These are phyloP conservation scores for Meyerozyma smithsonii DNA, from an alignment of 1,139 yeast genomes.

Conservation along the genomic window DNA sequence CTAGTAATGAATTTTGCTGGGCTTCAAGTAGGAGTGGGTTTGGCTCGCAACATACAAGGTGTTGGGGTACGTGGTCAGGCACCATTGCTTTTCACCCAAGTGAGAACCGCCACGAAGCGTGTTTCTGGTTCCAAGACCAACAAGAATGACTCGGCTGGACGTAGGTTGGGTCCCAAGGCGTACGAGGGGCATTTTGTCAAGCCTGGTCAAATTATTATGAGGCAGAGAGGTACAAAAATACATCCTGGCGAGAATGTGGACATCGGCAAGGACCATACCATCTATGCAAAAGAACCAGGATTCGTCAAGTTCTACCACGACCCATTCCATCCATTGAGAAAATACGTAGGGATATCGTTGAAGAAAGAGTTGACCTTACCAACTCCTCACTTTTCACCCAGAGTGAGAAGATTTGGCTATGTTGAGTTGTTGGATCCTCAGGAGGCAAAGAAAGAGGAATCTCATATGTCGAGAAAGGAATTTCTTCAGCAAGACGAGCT, in stretches of 20 bases:
- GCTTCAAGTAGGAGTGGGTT: neutral
- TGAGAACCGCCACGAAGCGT: conserved; percentile 89
- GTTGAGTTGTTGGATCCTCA: conserved; percentile 45
- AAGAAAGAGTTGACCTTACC: conserved; percentile 64
- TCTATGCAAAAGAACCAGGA: conserved; percentile 90
- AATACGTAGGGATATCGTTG: conserved; percentile 84
- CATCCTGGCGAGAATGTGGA: conserved; percentile 93
- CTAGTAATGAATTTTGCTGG: neutral
- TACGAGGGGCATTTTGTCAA: conserved; percentile 64
- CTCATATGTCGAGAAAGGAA: conserved; percentile 59
- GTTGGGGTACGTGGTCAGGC: neutral
- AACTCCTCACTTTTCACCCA: conserved; percentile 83
- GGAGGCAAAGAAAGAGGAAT: conserved; percentile 54
- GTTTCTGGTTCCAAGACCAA: conserved; percentile 93
- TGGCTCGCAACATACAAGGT: neutral
- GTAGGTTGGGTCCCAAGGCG: conserved; percentile 87
- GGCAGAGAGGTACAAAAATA: conserved; percentile 96
- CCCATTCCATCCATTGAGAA: conserved; percentile 95
- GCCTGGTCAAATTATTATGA: conserved; percentile 86
- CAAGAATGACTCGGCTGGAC: conserved; percentile 93
- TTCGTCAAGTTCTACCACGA: conserved; percentile 85
- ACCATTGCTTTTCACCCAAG: conserved; percentile 29
- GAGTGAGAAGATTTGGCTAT: conserved; percentile 80
- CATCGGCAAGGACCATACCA: conserved; percentile 91
- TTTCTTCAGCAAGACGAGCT: conserved; percentile 37